Percentiles rank a stretch among this genome's conserved stretches.
phyloP scores from a whole-genome alignment of 495 filamentous ascomycete genomes.

The Daldinia vernicosa region DNA sequence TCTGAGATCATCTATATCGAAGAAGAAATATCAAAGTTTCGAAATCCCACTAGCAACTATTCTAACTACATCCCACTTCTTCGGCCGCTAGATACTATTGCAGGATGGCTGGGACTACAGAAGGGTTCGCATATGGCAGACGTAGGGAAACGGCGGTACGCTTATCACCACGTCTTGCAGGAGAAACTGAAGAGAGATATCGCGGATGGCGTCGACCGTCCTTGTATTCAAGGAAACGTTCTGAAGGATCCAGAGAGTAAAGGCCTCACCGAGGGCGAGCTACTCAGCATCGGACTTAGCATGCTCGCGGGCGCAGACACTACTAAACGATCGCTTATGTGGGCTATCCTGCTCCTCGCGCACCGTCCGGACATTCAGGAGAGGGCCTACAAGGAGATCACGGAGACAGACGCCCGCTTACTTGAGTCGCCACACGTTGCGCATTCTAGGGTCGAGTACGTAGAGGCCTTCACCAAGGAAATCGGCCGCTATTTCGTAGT shows the following conservation, averaged over 20 bases:
- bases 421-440: slow-evolving; percentile 73
- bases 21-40: slow-evolving; percentile 69
- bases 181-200: slow-evolving; percentile 69
- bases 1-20: slow-evolving; percentile 72
- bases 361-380: slow-evolving; percentile 72
- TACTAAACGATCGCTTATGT: slow-evolving; percentile 50
- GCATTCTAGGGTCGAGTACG: slow-evolving; percentile 75
- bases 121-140: slow-evolving; percentile 59
- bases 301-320: slow-evolving; percentile 62
- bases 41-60: slow-evolving; percentile 75
- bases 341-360: slow-evolving; percentile 74
- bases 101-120: slow-evolving; percentile 31
- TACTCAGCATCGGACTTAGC: slow-evolving; percentile 76
- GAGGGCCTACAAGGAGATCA: slow-evolving; percentile 70
- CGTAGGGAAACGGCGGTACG: slow-evolving; percentile 64
- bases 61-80: slow-evolving; percentile 74
- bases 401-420: slow-evolving; percentile 67
- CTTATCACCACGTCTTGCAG: slow-evolving; percentile 67
- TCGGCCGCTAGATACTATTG: slow-evolving; percentile 59
- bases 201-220: slow-evolving; percentile 69
- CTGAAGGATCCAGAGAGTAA: slow-evolving; percentile 69
- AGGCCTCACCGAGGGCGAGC: slow-evolving; percentile 65
- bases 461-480: slow-evolving; percentile 76
- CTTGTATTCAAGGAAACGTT: slow-evolving; percentile 75
- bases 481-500: slow-evolving; percentile 76